Conservation (phyloP, 2,329 filamentous ascomycete genomes). For the Colletotrichum plurivorum region DNA sequence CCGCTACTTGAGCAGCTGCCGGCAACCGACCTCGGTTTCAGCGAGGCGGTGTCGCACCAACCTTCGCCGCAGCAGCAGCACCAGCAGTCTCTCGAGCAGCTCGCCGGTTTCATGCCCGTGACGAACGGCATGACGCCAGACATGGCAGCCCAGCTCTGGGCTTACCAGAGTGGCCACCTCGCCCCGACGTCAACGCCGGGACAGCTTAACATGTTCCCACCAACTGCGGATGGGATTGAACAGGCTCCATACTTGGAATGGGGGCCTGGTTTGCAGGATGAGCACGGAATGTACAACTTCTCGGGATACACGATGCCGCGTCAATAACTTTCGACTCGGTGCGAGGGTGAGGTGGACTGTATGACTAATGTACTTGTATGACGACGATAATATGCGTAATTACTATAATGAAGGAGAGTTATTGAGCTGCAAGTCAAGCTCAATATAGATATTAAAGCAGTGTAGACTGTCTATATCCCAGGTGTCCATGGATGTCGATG, state of each 20-base stretch:
- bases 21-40: background rate
- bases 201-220: constrained; percentile 20
- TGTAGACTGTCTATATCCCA: too few species aligned
- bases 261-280: constrained; percentile 21
- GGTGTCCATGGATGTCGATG: too few species aligned
- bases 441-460: too few species aligned
- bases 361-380: constrained; percentile 5
- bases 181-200: constrained; percentile 9
- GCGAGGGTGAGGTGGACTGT: background rate
- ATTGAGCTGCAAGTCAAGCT: too few species aligned
- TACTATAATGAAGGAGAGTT: background rate
- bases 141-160: constrained; percentile 34
- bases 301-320: constrained; percentile 28
- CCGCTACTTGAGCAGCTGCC: constrained; percentile 38
- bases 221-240: background rate
- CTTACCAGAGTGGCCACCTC: constrained; percentile 4
- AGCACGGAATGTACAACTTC: constrained; percentile 33
- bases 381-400: background rate
- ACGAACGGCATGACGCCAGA: constrained; percentile 27
- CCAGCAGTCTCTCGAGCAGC: constrained; percentile 1
- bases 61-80: constrained; percentile 25
- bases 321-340: background rate
- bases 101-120: constrained; percentile 14
- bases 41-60: background rate
- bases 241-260: constrained; percentile 25